phyloP scores from a whole-genome alignment of 768 basidiomycete species.

The Lentinula aciculospora region DNA sequence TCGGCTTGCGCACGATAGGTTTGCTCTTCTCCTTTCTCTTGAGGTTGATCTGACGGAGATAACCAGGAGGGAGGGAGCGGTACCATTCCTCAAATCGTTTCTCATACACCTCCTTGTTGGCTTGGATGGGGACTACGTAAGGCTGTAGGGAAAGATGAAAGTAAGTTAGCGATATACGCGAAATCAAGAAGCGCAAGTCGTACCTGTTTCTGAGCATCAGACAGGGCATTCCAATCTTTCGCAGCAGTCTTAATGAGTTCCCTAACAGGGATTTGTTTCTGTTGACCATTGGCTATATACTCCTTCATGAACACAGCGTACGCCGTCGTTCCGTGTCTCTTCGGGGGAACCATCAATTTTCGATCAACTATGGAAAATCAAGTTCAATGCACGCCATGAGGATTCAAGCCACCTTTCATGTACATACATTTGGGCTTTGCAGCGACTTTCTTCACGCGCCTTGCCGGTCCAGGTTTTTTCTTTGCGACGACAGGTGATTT shows the following conservation, averaged over 20 bases:
- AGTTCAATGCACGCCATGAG: neutral
- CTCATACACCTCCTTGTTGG: slow-evolving; percentile 19
- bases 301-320: slow-evolving; percentile 20
- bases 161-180: neutral
- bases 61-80: slow-evolving; percentile 10
- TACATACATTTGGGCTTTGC: slow-evolving; percentile 13
- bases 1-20: slow-evolving; percentile 6
- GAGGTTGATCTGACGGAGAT: slow-evolving; percentile 26
- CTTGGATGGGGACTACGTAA: neutral
- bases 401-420: too few species aligned
- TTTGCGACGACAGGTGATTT: neutral
- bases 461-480: slow-evolving; percentile 8
- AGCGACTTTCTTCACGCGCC: slow-evolving; percentile 1
- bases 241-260: slow-evolving; percentile 16
- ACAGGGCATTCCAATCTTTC: slow-evolving; percentile 24
- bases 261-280: neutral
- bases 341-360: slow-evolving; percentile 17
- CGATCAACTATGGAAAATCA: neutral
- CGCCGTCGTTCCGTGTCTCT: slow-evolving; percentile 16
- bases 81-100: slow-evolving; percentile 24
- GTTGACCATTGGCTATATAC: slow-evolving; percentile 1
- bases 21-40: slow-evolving; percentile 22
- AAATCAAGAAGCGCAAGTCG: neutral
- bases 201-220: slow-evolving; percentile 30
- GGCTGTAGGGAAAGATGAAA: neutral